phyloP scores from a whole-genome alignment of 164 flowering plant species.

The Chloranthus sessilifolius region DNA sequence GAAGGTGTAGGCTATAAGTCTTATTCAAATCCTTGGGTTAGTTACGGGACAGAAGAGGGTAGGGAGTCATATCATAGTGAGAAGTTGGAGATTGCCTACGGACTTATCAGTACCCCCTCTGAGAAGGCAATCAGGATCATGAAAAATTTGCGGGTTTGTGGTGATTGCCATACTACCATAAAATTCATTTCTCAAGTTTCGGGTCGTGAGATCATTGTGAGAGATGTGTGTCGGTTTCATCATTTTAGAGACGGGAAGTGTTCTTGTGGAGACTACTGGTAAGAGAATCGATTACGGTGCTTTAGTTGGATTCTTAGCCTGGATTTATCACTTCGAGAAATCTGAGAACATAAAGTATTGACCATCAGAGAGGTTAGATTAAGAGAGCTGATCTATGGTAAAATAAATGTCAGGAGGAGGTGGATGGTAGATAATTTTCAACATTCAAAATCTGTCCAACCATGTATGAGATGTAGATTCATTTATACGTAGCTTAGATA shows the following conservation, averaged over 20 bases:
- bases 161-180: constrained; percentile 12
- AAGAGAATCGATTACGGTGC: no score
- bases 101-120: constrained; percentile 9
- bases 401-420: no score
- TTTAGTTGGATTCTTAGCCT: no score
- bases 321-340: no score
- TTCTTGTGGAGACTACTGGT: constrained; percentile 16
- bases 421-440: no score
- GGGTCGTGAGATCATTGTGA: constrained; percentile 10
- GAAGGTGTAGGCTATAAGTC: constrained; percentile 3
- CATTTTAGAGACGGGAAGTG: constrained; percentile 13
- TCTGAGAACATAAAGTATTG: no score
- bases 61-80: constrained; percentile 9
- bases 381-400: no score
- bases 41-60: constrained; percentile 2
- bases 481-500: no score
- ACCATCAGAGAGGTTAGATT: no score
- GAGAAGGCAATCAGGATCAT: constrained; percentile 8
- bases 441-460: no score
- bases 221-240: constrained; percentile 16
- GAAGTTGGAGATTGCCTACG: constrained; percentile 13
- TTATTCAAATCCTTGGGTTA: constrained; percentile 1
- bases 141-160: constrained; percentile 12
- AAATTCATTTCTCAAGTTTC: constrained; percentile 11
- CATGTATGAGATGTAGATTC: no score